These are phyloP conservation scores for Millerago galiae DNA, from an alignment of 805 yeast genomes.

Conservation along the genomic window DNA sequence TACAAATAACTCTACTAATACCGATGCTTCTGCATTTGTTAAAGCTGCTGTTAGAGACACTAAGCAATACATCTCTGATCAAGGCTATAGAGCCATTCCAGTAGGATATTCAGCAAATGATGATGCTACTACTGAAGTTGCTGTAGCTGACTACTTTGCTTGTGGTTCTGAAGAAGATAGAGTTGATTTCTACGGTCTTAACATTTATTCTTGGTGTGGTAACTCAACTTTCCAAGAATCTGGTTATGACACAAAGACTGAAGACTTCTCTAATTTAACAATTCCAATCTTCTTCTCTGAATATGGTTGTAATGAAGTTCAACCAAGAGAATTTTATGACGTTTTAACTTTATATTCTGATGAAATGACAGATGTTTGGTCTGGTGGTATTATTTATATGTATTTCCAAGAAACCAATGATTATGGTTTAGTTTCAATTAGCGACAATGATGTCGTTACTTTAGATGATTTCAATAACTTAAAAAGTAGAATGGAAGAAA, in stretches of 20 bases:
- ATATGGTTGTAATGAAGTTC: constrained; percentile 73
- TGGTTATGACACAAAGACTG: constrained; percentile 67
- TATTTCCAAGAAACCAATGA: constrained; percentile 79
- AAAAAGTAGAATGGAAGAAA: constrained; percentile 44
- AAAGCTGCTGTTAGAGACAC: constrained; percentile 86
- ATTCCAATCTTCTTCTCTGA: constrained; percentile 83
- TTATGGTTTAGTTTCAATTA: constrained; percentile 62
- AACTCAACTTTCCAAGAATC: constrained; percentile 48
- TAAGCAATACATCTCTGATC: constrained; percentile 58
- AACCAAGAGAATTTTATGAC: constrained; percentile 75
- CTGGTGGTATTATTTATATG: constrained; percentile 93
- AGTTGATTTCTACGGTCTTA: constrained; percentile 76
- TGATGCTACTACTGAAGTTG: constrained; percentile 62
- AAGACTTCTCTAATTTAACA: constrained; percentile 65
- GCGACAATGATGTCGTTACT: constrained; percentile 46
- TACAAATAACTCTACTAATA: constrained; percentile 61
- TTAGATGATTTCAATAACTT: constrained; percentile 54
- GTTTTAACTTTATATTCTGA: constrained; percentile 58
- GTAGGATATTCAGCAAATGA: constrained; percentile 89
- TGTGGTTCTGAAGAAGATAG: constrained; percentile 58
- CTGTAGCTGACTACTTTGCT: constrained; percentile 72
- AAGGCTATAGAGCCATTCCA: constrained; percentile 67
- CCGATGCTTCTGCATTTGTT: constrained; percentile 78
- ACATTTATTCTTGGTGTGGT: constrained; percentile 90
- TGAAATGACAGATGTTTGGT: constrained; percentile 85